Evolutionary conservation across 192 early-diverging fungal species (phyloP), one percentile per base, ranked within the genome.

Genomic region (Backusella westeae): DNA sequence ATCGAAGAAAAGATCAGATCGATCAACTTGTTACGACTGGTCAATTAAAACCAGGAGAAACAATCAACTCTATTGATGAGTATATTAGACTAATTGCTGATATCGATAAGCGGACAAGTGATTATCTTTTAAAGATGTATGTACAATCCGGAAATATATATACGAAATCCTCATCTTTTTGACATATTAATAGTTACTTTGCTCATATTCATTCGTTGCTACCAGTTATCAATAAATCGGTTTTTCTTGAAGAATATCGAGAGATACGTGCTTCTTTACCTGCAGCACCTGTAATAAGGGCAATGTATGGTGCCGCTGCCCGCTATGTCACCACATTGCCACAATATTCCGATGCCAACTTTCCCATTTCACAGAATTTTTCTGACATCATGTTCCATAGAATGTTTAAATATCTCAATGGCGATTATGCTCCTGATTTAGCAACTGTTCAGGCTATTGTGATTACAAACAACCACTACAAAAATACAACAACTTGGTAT

Each of bases 191-290:
- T 34, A 75, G 82, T 19, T 94, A 91, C 72, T 94, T 93, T 78
- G 84, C 72, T 14, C 87, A 88, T 72, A 83, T 92, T 1, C 93
- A 94, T 71, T 90, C 93, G 12, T 86, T 84, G 21, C 82, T 94
- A 74, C 93, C 93, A 1, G 84, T 94, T 6, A 77, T 94, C 32
- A 87, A 91, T 81, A 91, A 90, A 74, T 76, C 80, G 0, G 79
- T 87, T 5, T 91, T 94, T 72, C 77, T 92, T 74, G 78, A 81
- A 32, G 76, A 81, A 59, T 81, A 81, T 29, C 67, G 80, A 42
- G 80, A 73, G 21, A 46, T 52, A n/a, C 38, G 10, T 6, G 73
- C 59, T 12, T 73, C 59, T 14, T 81, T 66, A 34, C 80, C 80
- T 36, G 75, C 76, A 21, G 76, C 76, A 41, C 70, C 76, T 3